A percentile compares a stretch with the other conserved stretches of the same genome.
Conservation (phyloP, 495 filamentous ascomycete genomes). For the Glarea lozoyensis region DNA sequence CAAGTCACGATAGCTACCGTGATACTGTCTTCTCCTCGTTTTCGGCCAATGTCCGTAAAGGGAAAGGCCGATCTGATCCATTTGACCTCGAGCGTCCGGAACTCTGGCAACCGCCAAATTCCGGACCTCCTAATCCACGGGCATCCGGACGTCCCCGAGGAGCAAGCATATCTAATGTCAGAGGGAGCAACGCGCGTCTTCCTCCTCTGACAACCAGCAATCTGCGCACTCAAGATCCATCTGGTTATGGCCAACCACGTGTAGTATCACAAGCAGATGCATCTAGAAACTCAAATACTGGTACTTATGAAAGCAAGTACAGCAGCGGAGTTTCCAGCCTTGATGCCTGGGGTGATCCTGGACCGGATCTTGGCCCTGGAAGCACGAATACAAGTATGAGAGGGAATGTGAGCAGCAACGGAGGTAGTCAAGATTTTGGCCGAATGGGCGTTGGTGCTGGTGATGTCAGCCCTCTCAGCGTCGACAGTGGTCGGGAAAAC, state of each 20-base stretch:
- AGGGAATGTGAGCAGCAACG: constrained; percentile 8
- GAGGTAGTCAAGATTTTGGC: constrained; percentile 9
- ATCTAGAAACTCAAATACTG: too few species aligned
- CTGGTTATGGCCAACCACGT: not conserved
- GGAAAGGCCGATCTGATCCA: constrained; percentile 54
- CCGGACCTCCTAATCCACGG: not conserved
- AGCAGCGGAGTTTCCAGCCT: constrained; percentile 32
- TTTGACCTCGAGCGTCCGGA: constrained; percentile 55
- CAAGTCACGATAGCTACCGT: constrained; percentile 14
- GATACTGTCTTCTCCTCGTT: constrained; percentile 21
- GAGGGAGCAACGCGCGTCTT: constrained; percentile 20
- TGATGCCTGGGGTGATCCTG: constrained; percentile 42
- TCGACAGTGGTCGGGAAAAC: constrained; percentile 9
- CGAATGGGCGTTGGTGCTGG: not conserved
- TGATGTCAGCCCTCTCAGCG: constrained; percentile 15
- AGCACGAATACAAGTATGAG: constrained; percentile 11
- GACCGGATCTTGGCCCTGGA: constrained; percentile 33
- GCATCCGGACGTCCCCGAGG: not conserved
- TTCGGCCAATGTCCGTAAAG: constrained; percentile 20
- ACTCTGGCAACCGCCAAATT: constrained; percentile 25
- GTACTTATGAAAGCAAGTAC: constrained; percentile 32
- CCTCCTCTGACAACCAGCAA: constrained; percentile 4
- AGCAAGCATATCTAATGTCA: constrained; percentile 19
- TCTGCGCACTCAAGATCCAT: not conserved
- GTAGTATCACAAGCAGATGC: not conserved